Base-by-base conservation (phyloP, 1,284 basidiomycete genomes). In the Exobasidium rhododendri region DNA sequence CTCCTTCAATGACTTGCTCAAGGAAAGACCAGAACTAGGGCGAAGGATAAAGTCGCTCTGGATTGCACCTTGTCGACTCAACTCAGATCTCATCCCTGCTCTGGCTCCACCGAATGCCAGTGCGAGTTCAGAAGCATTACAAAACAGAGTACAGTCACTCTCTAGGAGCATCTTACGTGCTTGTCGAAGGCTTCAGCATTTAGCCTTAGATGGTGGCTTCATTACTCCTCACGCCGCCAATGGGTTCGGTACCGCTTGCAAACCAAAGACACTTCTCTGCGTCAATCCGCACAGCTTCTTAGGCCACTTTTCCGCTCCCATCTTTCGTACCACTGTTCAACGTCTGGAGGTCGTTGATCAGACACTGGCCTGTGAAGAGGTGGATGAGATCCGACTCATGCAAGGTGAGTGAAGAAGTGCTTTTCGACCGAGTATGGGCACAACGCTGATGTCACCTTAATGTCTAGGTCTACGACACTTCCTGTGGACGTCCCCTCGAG, bases 211-310 rank as follows among this genome's bases (percentile, higher is more conserved):
- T 3, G 76, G 76, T 4, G 70, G 71, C 46, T 63, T 79, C 31
- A 53, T 76, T 6, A 67, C 68, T 4, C 30, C 64, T n/a, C 66
- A 74, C 13, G 63, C 70, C 2, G 74, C 75, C 0, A 57, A 63
- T 22, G 67, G 65, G 13, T 79, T 77, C 58, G 77, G 77, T 17
- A 72, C 75, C 10, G 71, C 73, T 2, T 79, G 74, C 56, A 74
- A 78, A 62, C 77, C 77, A 6, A 47, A 67, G 5, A 51, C 64
- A 13, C 44, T 79, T 30, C 70, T 71, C 14, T 71, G 70, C 62
- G 62, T 79, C 61, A 79, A 79, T 35, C 75, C 77, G 7, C 71
- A 78, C 61, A 71, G 69, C 44, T 79, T 75, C 47, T 65, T 79
- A 0, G 69, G 70, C 5, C 71, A 65, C 24, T 79, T 78, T 52